Percentiles rank a stretch among this genome's conserved stretches.
phyloP scores from a whole-genome alignment of 352 stramenopile genomes.

The Aphanomyces cochlioides region DNA sequence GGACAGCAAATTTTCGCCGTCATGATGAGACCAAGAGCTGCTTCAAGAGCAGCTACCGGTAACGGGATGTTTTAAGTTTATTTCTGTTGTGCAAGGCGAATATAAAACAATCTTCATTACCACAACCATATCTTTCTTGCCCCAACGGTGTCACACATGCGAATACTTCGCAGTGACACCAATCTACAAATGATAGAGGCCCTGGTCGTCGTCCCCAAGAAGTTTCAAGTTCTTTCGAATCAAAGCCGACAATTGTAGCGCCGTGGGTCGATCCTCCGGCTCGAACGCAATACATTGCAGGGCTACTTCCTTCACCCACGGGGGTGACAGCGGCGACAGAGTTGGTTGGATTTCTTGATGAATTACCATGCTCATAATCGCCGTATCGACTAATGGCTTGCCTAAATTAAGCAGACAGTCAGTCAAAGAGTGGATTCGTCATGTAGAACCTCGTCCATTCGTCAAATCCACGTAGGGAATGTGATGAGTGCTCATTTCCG shows the following conservation, averaged over 20 bases:
- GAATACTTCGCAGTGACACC: no score
- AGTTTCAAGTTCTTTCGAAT: slow-evolving; percentile 7
- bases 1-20: no score
- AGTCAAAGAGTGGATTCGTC: no score
- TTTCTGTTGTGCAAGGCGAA: no score
- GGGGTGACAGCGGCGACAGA: not conserved
- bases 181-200: no score
- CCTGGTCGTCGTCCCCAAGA: no score
- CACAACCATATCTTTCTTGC: no score
- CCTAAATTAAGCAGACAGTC: not conserved
- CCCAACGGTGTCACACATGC: no score
- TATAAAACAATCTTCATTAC: no score
- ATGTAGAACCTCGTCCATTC: slow-evolving; percentile 1
- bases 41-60: no score
- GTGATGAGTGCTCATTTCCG: slow-evolving; percentile 24
- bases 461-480: slow-evolving; percentile 23
- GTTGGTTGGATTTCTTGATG: slow-evolving; percentile 17
- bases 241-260: not conserved
- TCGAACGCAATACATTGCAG: not conserved
- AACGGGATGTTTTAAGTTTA: no score
- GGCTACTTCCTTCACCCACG: slow-evolving; percentile 12
- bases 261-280: slow-evolving; percentile 5
- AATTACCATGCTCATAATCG: slow-evolving; percentile 29
- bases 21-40: no score
- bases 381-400: slow-evolving; percentile 22